phyloP scores from a whole-genome alignment of 108 stramenopile genomes.

The Cyclotella sp. region DNA sequence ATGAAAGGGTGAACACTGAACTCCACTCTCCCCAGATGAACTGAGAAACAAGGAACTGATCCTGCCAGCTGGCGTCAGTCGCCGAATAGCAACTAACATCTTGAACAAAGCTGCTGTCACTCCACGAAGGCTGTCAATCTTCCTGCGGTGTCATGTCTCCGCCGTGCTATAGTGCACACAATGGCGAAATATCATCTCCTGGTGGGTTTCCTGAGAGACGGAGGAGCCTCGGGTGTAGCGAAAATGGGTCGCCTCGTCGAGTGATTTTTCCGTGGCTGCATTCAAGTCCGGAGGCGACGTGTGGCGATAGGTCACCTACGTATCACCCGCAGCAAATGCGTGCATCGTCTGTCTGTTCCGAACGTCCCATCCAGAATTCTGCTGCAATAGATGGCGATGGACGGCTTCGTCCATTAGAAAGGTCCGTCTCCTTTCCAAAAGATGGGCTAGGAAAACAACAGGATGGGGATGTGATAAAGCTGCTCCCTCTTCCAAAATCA shows the following conservation, averaged over 20 bases:
- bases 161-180: neutral
- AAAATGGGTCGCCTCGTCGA: neutral
- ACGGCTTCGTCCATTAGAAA: neutral
- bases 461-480: neutral
- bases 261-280: conserved; percentile 5
- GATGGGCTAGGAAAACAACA: neutral
- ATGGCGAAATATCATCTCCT: neutral
- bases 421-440: conserved; percentile 14
- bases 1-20: too few relatives aligned
- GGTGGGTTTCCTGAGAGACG: neutral
- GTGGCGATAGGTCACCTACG: neutral
- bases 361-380: neutral
- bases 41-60: too few relatives aligned
- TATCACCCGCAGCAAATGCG: neutral
- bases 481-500: conserved; percentile 13
- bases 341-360: neutral
- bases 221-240: neutral
- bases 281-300: neutral
- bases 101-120: too few relatives aligned
- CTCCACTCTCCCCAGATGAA: too few relatives aligned
- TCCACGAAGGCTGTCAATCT: too few relatives aligned
- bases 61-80: too few relatives aligned
- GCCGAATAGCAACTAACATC: too few relatives aligned
- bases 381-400: neutral
- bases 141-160: too few relatives aligned